phyloP scores from a whole-genome alignment of 2,329 filamentous ascomycete species.

The Clonostachys solani region DNA sequence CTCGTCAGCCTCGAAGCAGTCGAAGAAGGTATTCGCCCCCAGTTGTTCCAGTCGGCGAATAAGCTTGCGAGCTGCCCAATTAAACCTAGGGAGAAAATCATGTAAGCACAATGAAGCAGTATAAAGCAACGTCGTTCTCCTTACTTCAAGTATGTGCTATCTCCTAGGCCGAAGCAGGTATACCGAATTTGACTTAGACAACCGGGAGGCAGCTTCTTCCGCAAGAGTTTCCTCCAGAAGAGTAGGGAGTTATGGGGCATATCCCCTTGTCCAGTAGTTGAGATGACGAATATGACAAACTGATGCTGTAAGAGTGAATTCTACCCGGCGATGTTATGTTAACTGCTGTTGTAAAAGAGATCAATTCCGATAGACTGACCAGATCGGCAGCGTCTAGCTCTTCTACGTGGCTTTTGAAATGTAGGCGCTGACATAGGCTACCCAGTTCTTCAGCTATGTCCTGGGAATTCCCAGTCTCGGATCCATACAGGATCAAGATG shows the following conservation, averaged over 20 bases:
- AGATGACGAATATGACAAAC: conserved; percentile 75
- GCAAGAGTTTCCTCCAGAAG: conserved; percentile 83
- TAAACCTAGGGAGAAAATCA: conserved; percentile 64
- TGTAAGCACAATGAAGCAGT: neutral
- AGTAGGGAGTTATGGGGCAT: conserved; percentile 76
- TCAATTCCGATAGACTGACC: conserved; percentile 44
- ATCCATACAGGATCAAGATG: conserved; percentile 79
- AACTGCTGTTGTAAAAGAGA: neutral
- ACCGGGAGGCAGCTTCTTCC: conserved; percentile 69
- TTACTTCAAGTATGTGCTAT: conserved; percentile 90
- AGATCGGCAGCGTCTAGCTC: conserved; percentile 75
- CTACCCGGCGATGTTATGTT: conserved; percentile 20
- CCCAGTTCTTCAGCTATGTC: conserved; percentile 86
- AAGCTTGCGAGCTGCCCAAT: conserved; percentile 87
- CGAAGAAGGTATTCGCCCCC: conserved; percentile 72
- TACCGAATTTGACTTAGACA: conserved; percentile 69
- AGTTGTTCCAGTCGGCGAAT: conserved; percentile 80
- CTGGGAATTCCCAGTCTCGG: conserved; percentile 91
- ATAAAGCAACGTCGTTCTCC: conserved; percentile 12
- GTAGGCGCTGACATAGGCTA: conserved; percentile 68
- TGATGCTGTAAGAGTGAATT: conserved; percentile 43
- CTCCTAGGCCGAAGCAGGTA: conserved; percentile 85
- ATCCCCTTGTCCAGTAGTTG: conserved; percentile 93
- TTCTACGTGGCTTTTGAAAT: conserved; percentile 69
- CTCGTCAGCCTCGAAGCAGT: conserved; percentile 84